Base-by-base conservation (phyloP, 129 eudicot species). In the Apium graveolens region DNA sequence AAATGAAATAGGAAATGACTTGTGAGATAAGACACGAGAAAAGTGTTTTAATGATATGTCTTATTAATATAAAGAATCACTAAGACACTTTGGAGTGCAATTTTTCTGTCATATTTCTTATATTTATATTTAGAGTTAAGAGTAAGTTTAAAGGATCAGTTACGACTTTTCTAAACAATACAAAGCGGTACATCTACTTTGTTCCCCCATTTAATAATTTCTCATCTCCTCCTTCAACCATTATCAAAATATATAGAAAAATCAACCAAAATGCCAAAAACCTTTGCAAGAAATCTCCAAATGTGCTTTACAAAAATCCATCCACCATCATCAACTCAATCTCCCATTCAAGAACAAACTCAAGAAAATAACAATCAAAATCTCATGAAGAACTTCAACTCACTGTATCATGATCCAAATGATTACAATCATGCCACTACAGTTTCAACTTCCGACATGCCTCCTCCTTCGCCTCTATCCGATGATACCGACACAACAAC, bases 381-480 rank as follows among this genome's bases (percentile, higher is more conserved):
- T n/a, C 80, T 86, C 75, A n/a, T 87, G 80, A 93, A 85, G 68
- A 89, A 80, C 86, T 94, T 91, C 92, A 94, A 94, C 89, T 84
- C 93, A 31, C 96, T 94, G 39, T 94, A 85, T 76, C 91, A 94
- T 48, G 44, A 72, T 27, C 42, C 84, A 26, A 34, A 78, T 16
- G 73, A 74, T 62, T 76, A 79, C 79, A 85, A 81, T 16, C 53
- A 69, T 57, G 79, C 83, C 78, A 46, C 70, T 80, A 73, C 34
- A 24, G 0, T 17, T 7, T 42, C 37, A 12, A 42, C 68, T 80
- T 10, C 82, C 63, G 37, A 84, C 21, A 70, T 82, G 26, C 31
- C 78, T n/a, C 74, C 81, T 32, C 14, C 79, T 78, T 42, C 82
- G 51, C 41, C 85, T n/a, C 77, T 37, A 32, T 48, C 84, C 77